These are phyloP conservation scores for Tritrichomonas musculus DNA, from an alignment of 208 protist species.

Conservation along the genomic window DNA sequence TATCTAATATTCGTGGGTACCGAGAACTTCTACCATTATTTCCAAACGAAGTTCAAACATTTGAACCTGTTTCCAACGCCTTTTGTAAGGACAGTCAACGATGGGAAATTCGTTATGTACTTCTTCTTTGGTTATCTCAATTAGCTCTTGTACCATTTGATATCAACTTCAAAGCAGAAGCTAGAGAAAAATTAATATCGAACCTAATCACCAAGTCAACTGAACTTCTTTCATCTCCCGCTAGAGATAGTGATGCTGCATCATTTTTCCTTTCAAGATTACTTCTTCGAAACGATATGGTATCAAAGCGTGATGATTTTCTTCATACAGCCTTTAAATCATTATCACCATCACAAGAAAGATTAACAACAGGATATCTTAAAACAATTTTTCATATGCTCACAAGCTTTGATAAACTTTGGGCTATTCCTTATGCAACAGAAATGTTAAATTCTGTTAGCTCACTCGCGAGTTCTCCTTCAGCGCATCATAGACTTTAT, in stretches of 20 bases:
- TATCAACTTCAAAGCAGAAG: background rate
- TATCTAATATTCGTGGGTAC: slow-evolving; percentile 30
- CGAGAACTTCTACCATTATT: slow-evolving; percentile 3
- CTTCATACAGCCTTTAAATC: background rate
- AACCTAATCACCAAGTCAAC: background rate
- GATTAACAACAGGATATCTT: background rate
- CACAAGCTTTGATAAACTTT: background rate
- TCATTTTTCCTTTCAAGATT: slow-evolving; percentile 10
- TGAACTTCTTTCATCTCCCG: background rate
- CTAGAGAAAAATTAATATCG: background rate
- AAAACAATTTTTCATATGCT: background rate
- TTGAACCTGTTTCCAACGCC: slow-evolving; percentile 5
- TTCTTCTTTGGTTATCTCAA: background rate
- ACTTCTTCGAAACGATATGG: background rate
- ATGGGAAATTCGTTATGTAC: background rate
- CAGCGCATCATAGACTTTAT: background rate
- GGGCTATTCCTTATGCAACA: background rate
- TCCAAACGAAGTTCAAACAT: slow-evolving; percentile 7
- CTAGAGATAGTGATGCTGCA: background rate
- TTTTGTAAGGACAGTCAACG: background rate
- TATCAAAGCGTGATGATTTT: background rate
- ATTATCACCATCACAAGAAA: background rate
- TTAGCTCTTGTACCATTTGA: slow-evolving; percentile 13
- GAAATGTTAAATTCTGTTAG: background rate
- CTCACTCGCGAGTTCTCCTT: background rate